A percentile compares a stretch with the other conserved stretches of the same genome.
These are phyloP conservation scores for Vaccinium corymbosum DNA, from an alignment of 148 eudicot genomes.

Conservation along the genomic window DNA sequence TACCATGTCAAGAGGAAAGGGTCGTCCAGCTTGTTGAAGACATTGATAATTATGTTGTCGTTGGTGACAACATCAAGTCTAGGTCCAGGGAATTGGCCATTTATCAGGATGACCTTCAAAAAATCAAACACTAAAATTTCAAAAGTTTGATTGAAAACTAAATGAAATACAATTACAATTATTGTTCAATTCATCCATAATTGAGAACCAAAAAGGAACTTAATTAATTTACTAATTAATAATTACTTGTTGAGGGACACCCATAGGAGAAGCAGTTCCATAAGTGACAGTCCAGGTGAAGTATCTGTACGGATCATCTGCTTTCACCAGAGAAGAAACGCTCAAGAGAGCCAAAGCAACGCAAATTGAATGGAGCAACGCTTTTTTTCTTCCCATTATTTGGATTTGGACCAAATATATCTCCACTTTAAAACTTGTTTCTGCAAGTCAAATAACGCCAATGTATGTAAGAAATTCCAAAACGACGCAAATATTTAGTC, in stretches of 20 bases:
- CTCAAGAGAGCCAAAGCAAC: constrained; percentile 33
- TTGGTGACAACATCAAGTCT: constrained; percentile 73
- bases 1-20: constrained; percentile 93
- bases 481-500: neutral
- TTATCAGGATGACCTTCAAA: constrained; percentile 78
- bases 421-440: neutral
- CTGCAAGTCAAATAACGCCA: constrained; percentile 4
- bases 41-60: constrained; percentile 77
- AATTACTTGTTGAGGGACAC: constrained; percentile 72
- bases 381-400: constrained; percentile 18
- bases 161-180: neutral
- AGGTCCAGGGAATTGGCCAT: constrained; percentile 97
- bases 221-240: neutral
- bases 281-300: constrained; percentile 85
- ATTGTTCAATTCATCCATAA: neutral
- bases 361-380: constrained; percentile 9
- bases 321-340: constrained; percentile 37
- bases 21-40: constrained; percentile 71
- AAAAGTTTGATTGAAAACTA: neutral
- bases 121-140: constrained; percentile 7
- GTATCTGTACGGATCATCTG: constrained; percentile 68
- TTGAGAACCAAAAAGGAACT: neutral
- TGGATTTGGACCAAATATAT: neutral
- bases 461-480: neutral
- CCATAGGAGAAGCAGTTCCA: constrained; percentile 74